Base-by-base conservation (phyloP, 306 rosid species). In the Biancaea sappan region DNA sequence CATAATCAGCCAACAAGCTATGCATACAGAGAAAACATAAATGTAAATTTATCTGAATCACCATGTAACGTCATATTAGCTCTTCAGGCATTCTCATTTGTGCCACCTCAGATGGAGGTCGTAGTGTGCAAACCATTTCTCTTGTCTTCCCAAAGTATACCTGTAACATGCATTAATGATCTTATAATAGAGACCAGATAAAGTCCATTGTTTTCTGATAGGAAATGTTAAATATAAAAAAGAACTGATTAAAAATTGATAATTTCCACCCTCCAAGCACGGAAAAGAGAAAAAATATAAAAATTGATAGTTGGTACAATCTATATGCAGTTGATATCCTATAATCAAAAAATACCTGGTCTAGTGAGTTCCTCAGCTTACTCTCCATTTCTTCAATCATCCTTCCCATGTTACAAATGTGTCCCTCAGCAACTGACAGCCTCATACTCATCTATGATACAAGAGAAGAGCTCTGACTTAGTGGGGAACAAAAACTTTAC, bases 341-440 rank as follows among this genome's bases (percentile, higher is more conserved):
- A 57, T 64, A 24, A 25, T 37, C 18, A 70, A 35, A 37, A 52
- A 48, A 63, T 80, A 94, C 95, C 98, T 94, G 97, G 87, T 94
- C 97, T 35, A 94, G 86, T 22, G 98, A 94, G 81, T 91, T 91
- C 83, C 98, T 90, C 82, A 91, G 90, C 83, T 94, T 94, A 76
- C 98, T 76, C 84, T 94, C 98, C 98, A 94, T 94, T 84, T 94
- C 98, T 88, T 94, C 96, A 28, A 94, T 94, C 98, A 94, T 94
- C 80, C 90, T 86, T 78, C 98, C 98, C 96, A 94, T 94, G 81
- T 91, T 94, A 77, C 95, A 94, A 24, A 94, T 84, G 90, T 94
- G 97, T 41, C 97, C 98, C 53, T 94, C 98, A 15, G 91, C 84
- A 69, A 88, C 81, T 41, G 97, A 78, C 60, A 91, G 89, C 74